These are phyloP conservation scores for Austroboletus rostrupii DNA, from an alignment of 1,284 basidiomycete genomes.

Conservation along the genomic window DNA sequence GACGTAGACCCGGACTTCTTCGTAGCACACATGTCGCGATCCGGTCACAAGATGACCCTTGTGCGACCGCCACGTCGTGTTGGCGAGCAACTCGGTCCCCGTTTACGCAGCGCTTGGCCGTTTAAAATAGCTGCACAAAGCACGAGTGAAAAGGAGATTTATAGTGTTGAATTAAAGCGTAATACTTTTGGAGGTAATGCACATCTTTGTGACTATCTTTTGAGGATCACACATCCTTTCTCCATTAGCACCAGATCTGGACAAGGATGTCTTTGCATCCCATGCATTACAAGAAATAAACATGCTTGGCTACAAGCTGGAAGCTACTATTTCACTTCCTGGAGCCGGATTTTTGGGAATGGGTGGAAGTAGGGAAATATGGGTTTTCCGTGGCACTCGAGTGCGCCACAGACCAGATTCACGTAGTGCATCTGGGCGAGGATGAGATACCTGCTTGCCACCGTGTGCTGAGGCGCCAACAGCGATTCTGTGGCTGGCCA, in stretches of 20 bases:
- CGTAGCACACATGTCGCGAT: conserved; percentile 53
- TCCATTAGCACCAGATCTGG: conserved; percentile 32
- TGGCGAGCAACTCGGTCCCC: conserved; percentile 44
- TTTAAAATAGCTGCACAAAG: conserved; percentile 47
- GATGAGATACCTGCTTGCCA: conserved; percentile 5
- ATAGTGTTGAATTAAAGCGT: conserved; percentile 47
- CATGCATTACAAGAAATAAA: conserved; percentile 42
- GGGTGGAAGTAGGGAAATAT: conserved; percentile 42
- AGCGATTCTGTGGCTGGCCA: background rate
- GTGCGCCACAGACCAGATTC: conserved; percentile 31
- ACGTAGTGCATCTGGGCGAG: conserved; percentile 26
- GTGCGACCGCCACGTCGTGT: conserved; percentile 54
- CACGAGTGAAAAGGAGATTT: conserved; percentile 44
- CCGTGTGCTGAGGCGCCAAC: no score
- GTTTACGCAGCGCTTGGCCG: conserved; percentile 45
- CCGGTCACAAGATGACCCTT: conserved; percentile 53
- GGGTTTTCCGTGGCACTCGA: conserved; percentile 41
- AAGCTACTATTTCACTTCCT: conserved; percentile 45
- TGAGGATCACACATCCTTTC: conserved; percentile 9
- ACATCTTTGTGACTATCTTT: conserved; percentile 20
- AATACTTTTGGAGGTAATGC: conserved; percentile 38
- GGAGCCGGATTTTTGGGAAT: conserved; percentile 38
- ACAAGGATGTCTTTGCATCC: conserved; percentile 40
- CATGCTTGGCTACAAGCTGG: conserved; percentile 40
- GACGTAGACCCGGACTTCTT: conserved; percentile 56